Evolutionary conservation across 2,329 filamentous ascomycete genomes (phyloP), one percentile per base, ranked within the genome.

Genomic region (Trichoderma gracile): DNA sequence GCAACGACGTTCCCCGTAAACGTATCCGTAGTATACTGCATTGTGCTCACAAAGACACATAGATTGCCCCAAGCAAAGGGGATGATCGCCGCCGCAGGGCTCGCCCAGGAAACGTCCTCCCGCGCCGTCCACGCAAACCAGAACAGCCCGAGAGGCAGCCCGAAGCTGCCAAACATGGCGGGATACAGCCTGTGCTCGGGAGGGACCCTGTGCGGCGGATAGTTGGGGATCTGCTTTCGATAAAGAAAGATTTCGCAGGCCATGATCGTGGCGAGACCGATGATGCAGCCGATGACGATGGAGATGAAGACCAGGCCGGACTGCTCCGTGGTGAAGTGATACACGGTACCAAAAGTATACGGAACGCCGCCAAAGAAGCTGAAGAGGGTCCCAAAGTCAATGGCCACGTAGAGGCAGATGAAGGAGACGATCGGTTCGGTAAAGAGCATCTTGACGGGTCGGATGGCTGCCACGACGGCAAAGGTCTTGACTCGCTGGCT

Each of bases 341-440:
- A 84, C 0, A 81, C 75, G 0, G 58, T 64, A 15, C 74, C 68
- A 66, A 84, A 84, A 1, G 81, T 78, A 67, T 78, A 83, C 0
- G 82, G 81, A 0, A 84, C 79, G 0, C 77, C 78, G 1, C 79
- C 80, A 68, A 85, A 84, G 75, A 85, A 84, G 50, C 75, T 79
- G 66, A 82, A 85, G 1, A 85, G 74, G 0, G 82, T 81, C 5
- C 79, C 82, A 62, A 85, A 85, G 59, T 80, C 78, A 68, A 79
- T 81, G 0, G 82, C 75, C 0, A 81, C 77, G 68, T 85, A 85
- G 0, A 85, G 69, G 47, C 78, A 80, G 43, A 80, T 73, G 62
- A 87, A 84, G 12, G 82, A 81, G 2, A 89, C 82, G 43, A 90
- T 87, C 2, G 87, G 86, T 69, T 90, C 87, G 1, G 82, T 81